Conservation (phyloP, 108 stramenopile genomes). For the Cyclotella cryptica region DNA sequence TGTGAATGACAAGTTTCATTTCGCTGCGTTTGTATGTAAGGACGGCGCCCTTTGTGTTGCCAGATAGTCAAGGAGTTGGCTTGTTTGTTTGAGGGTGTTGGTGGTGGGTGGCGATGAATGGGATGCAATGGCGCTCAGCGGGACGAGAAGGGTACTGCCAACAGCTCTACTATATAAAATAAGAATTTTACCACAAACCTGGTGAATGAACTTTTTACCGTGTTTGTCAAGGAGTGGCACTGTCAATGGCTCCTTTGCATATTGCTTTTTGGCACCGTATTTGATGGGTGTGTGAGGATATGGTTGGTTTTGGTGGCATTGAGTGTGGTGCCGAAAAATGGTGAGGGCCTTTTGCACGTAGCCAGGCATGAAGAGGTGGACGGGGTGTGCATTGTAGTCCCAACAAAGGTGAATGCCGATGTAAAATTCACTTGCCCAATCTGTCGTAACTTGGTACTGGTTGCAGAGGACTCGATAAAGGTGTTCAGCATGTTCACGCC, state of each 20-base stretch:
- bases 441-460: slow-evolving; percentile 2
- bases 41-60: background rate
- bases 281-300: background rate
- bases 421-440: slow-evolving; percentile 11
- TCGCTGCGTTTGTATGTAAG: background rate
- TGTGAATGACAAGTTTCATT: too few species aligned
- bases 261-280: slow-evolving; percentile 6
- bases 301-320: background rate
- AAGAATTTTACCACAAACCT: background rate
- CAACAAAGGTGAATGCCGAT: slow-evolving; percentile 1
- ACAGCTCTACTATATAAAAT: slow-evolving; percentile 1
- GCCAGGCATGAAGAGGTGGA: too few species aligned
- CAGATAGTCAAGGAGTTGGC: background rate
- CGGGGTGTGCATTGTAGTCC: slow-evolving; percentile 8
- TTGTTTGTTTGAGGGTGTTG: background rate
- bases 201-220: too few species aligned
- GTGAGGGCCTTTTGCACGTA: background rate
- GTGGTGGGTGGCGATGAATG: background rate
- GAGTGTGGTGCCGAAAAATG: background rate
- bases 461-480: background rate
- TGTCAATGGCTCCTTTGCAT: background rate
- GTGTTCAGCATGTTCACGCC: too few species aligned
- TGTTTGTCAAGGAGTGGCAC: background rate
- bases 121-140: background rate
- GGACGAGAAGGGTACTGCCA: background rate